Percentiles rank a stretch among this genome's conserved stretches.
phyloP scores from a whole-genome alignment of 192 early-diverging fungal species.

The Entomortierella beljakovae region DNA sequence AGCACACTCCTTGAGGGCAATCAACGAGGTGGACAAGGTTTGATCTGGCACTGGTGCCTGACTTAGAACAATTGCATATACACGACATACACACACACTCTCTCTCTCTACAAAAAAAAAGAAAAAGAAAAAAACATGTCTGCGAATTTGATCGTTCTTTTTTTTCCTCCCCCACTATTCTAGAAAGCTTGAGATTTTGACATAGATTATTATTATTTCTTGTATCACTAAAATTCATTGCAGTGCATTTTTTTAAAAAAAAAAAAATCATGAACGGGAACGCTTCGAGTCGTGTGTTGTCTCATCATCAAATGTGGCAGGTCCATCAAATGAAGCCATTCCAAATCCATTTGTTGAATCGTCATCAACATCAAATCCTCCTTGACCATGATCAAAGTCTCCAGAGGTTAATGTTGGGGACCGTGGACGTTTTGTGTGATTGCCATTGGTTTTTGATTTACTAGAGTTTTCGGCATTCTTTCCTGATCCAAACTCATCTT shows the following conservation, averaged over 20 bases:
- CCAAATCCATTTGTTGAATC: slow-evolving; percentile 40
- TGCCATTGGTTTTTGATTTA: background rate
- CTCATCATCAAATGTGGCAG: slow-evolving; percentile 49
- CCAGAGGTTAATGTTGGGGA: slow-evolving; percentile 15
- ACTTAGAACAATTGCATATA: slow-evolving; percentile 11
- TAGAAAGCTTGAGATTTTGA: background rate
- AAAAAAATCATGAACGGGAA: slow-evolving; percentile 31
- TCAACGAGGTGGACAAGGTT: slow-evolving; percentile 38
- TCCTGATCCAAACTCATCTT: slow-evolving; percentile 33
- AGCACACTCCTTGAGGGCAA: slow-evolving; percentile 33
- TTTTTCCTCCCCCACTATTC: background rate
- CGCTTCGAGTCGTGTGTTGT: slow-evolving; percentile 34
- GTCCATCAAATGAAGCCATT: slow-evolving; percentile 49
- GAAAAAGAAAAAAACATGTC: background rate
- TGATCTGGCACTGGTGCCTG: slow-evolving; percentile 55
- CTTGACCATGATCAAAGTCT: slow-evolving; percentile 27
- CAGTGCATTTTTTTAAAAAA: background rate
- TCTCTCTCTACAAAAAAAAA: no score
- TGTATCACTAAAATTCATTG: background rate
- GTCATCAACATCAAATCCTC: slow-evolving; percentile 41
- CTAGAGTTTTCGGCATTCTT: background rate
- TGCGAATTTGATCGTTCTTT: background rate
- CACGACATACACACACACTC: background rate
- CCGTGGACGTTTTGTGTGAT: slow-evolving; percentile 42
- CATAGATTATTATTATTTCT: background rate